Conservation (phyloP, 768 basidiomycete genomes). For the Leucocoprinus leucothites region DNA sequence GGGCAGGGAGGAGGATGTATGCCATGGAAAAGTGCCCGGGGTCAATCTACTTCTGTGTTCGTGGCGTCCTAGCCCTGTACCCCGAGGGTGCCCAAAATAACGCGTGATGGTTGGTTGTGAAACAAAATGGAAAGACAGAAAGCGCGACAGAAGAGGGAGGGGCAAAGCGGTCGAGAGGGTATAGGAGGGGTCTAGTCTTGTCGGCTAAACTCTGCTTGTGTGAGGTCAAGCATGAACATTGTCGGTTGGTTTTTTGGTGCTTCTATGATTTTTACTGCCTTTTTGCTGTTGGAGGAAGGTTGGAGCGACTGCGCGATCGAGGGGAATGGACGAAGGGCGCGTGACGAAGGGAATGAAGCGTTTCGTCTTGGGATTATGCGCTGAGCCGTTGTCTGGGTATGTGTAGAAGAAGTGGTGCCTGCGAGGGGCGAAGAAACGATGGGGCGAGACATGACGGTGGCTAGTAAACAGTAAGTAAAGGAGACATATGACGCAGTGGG, state of each 20-base stretch:
- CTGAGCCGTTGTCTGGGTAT: conserved; percentile 22
- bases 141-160: conserved; percentile 27
- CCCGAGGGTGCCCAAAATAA: background rate
- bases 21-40: background rate
- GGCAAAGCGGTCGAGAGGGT: background rate
- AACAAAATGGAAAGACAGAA: background rate
- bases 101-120: background rate
- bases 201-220: conserved; percentile 79
- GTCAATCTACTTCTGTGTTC: background rate
- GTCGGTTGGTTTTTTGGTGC: conserved; percentile 70
- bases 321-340: conserved; percentile 76
- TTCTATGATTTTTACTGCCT: conserved; percentile 74
- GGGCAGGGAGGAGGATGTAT: background rate
- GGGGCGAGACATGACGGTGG: conserved; percentile 40
- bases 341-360: conserved; percentile 65
- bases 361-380: conserved; percentile 39
- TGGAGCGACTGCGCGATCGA: conserved; percentile 48
- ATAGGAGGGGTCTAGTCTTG: conserved; percentile 33
- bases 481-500: background rate
- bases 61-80: background rate
- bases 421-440: conserved; percentile 65
- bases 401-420: conserved; percentile 26
- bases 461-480: conserved; percentile 17
- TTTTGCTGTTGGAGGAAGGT: conserved; percentile 26
- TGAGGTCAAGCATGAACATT: conserved; percentile 75